A percentile compares a stretch with the other conserved stretches of the same genome.
Evolutionary conservation across 1,139 yeast species (phyloP).

Genomic region (Sugiyamaella novakii): DNA sequence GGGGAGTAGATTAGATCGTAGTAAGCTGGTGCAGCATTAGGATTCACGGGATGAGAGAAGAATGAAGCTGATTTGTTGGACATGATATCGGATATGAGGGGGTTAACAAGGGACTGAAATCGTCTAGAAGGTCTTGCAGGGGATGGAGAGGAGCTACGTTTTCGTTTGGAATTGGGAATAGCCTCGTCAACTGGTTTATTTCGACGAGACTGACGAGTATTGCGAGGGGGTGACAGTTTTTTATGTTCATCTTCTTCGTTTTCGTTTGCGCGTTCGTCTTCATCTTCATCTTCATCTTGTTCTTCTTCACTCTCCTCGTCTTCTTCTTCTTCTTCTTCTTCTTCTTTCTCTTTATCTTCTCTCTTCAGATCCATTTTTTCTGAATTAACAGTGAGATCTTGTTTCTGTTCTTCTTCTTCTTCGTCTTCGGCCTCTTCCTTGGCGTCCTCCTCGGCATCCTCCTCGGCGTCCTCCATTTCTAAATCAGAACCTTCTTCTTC

Average conservation of each 20-base stretch:
- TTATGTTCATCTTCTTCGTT: constrained; percentile 14
- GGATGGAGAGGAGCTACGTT: constrained; percentile 29
- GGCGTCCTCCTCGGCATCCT: constrained; percentile 16
- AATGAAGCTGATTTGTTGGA: constrained; percentile 77
- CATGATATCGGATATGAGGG: constrained; percentile 63
- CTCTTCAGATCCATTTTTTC: constrained; percentile 22
- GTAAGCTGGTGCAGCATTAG: constrained; percentile 70
- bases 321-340: constrained; percentile 16
- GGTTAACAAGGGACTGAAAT: constrained; percentile 44
- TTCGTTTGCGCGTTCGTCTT: constrained; percentile 11
- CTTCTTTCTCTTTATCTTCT: constrained; percentile 20
- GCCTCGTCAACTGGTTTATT: constrained; percentile 7
- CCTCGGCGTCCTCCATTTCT: constrained; percentile 37
- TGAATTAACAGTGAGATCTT: not conserved
- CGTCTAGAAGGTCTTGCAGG: constrained; percentile 30
- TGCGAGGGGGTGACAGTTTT: not conserved
- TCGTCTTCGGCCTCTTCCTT: constrained; percentile 16
- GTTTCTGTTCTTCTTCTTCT: constrained; percentile 13
- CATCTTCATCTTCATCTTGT: constrained; percentile 16
- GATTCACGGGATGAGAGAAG: constrained; percentile 68
- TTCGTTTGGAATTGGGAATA: constrained; percentile 23
- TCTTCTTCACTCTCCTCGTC: constrained; percentile 25
- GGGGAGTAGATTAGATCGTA: constrained; percentile 64
- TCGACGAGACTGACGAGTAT: constrained; percentile 13
- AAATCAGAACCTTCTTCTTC: constrained; percentile 13